Percentiles rank a stretch among this genome's conserved stretches.
phyloP scores from a whole-genome alignment of 148 eudicot genomes.

The Silene conica region DNA sequence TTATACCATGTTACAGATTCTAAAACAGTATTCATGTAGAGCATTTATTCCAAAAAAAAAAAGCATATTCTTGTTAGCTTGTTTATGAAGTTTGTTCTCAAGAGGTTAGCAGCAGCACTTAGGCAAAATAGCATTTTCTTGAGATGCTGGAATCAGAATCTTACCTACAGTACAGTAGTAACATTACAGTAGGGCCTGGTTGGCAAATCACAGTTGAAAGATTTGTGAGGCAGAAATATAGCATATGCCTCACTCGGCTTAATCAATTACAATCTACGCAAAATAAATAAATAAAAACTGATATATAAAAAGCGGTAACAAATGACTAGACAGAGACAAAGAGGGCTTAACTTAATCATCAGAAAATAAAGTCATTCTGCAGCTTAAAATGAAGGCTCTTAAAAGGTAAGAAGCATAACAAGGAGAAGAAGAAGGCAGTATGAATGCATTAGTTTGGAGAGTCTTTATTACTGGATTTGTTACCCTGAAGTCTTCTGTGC shows the following conservation, averaged over 20 bases:
- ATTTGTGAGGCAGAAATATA: neutral
- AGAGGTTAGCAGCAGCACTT: constrained; percentile 3
- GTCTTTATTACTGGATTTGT: constrained; percentile 29
- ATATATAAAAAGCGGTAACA: neutral
- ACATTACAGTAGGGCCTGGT: neutral
- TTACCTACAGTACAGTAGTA: constrained; percentile 13
- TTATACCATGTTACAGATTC: too few species aligned
- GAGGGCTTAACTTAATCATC: neutral
- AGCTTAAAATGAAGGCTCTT: neutral
- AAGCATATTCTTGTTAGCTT: constrained; percentile 22
- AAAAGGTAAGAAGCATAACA: neutral
- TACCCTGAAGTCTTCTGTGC: constrained; percentile 48
- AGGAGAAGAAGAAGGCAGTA: neutral
- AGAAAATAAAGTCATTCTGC: neutral
- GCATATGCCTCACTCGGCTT: neutral
- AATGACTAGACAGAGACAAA: neutral
- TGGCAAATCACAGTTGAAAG: neutral
- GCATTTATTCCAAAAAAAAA: too few species aligned
- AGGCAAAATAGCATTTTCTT: constrained; percentile 8
- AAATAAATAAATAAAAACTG: too few species aligned
- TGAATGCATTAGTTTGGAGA: constrained; percentile 25
- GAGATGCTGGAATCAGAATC: constrained; percentile 29
- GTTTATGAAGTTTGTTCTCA: constrained; percentile 17
- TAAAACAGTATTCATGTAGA: too few species aligned
- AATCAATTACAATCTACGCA: neutral